phyloP scores from a whole-genome alignment of 768 basidiomycete species.

The Clitopilus hobsonii region DNA sequence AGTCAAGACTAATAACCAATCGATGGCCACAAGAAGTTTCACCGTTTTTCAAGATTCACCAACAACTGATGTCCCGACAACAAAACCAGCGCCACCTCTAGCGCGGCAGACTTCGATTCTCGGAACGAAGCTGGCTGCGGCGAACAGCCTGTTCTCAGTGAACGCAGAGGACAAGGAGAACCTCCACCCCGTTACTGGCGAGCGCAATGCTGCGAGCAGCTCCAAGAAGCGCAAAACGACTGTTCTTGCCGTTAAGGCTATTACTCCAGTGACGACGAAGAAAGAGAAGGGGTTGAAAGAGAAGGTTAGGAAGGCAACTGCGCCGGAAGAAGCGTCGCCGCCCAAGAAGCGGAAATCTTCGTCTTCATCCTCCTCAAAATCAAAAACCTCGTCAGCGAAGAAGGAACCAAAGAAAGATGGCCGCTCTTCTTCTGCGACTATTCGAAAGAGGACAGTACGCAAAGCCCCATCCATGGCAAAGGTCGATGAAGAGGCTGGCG shows the following conservation, averaged over 20 bases:
- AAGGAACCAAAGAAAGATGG: no score
- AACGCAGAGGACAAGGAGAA: conserved; percentile 70
- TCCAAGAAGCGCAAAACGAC: conserved; percentile 65
- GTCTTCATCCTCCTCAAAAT: conserved; percentile 22
- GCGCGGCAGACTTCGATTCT: conserved; percentile 25
- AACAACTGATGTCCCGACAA: conserved; percentile 26
- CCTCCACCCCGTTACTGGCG: conserved; percentile 69
- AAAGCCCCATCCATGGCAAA: conserved; percentile 58
- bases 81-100: conserved; percentile 21
- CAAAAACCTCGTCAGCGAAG: conserved; percentile 29
- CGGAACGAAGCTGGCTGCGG: conserved; percentile 13
- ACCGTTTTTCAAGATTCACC: conserved; percentile 61
- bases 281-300: conserved; percentile 41
- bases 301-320: conserved; percentile 14
- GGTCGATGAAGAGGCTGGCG: conserved; percentile 46
- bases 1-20: conserved; percentile 7
- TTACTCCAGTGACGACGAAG: conserved; percentile 31
- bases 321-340: conserved; percentile 25
- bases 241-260: conserved; percentile 51
- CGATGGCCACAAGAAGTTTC: conserved; percentile 56
- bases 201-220: conserved; percentile 31
- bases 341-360: conserved; percentile 63
- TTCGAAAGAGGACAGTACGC: conserved; percentile 41
- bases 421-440: conserved; percentile 20
- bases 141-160: conserved; percentile 24